Evolutionary conservation across 2,329 filamentous ascomycete genomes (phyloP), one percentile per base, ranked within the genome.

Genomic region (Parafenestella ontariensis): DNA sequence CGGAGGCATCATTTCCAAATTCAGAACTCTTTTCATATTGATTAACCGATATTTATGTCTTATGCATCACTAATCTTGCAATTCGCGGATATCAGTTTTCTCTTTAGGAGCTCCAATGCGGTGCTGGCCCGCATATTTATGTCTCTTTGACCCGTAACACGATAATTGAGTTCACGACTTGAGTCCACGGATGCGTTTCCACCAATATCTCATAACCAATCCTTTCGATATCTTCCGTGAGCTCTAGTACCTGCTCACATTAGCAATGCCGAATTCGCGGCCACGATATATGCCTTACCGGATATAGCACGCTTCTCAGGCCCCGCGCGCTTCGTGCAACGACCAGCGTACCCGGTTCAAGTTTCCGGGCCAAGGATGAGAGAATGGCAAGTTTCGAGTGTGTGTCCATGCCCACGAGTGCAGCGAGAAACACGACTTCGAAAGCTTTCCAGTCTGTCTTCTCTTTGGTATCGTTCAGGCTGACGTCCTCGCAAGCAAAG

Each of bases 81-180:
- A 31, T 3, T 11, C 15, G 9, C 9, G 10, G 11, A 31, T 11
- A 8, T 11, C 28, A 11, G 6, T n/a, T 15, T 5, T 17, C 3
- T 34, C 31, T n/a, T 34, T 5, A 17, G 4, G 5, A 34, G 31
- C 31, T 4, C 15, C 13, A 34, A 17, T n/a, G 13, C n/a, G n/a
- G n/a, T n/a, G n/a, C n/a, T n/a, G n/a, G n/a, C 13, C 3, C 13
- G 6, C 13, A 3, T 34, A 17, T 34, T 40, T 15, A 53, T 31
- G 39, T 37, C 41, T 52, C 37, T 39, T 56, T 65, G 6, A 72
- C 72, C 45, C 62, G 63, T 31, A 74, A 41, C 24, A 83, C 69
- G 42, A 82, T 72, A 1, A 82, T 76, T 6, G 79, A 82, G 56
- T 84, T 84, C 3, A 84, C 79, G 2, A 83, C 77, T 43, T 78